phyloP scores from a whole-genome alignment of 2,329 filamentous ascomycete species.

The Claviceps arundinis region DNA sequence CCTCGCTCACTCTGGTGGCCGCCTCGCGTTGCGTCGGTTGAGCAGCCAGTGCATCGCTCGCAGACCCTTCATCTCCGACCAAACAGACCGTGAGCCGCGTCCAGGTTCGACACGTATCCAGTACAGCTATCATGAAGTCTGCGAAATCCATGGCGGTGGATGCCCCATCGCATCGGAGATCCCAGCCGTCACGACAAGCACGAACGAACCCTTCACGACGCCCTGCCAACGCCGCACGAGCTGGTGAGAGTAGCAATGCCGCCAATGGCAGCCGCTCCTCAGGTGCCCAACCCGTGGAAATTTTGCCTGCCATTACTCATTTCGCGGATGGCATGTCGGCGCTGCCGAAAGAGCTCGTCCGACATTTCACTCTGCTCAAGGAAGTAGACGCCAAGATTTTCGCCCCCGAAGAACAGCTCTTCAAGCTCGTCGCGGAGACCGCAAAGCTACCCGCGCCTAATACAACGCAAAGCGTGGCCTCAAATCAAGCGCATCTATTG shows the following conservation, averaged over 20 bases:
- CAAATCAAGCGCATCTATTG: constrained; percentile 22
- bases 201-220: constrained; percentile 50
- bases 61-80: background rate
- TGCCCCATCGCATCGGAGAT: constrained; percentile 39
- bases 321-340: constrained; percentile 90
- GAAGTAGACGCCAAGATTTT: constrained; percentile 97
- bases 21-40: constrained; percentile 1
- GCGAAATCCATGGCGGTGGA: constrained; percentile 33
- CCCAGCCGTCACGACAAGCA: constrained; percentile 51
- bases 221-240: constrained; percentile 33
- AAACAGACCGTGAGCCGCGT: background rate
- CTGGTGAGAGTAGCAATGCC: constrained; percentile 30
- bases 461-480: constrained; percentile 4
- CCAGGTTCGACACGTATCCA: background rate
- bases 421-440: constrained; percentile 57
- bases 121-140: constrained; percentile 35
- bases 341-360: constrained; percentile 85
- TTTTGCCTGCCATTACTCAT: constrained; percentile 53
- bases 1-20: background rate
- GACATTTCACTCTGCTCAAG: constrained; percentile 90
- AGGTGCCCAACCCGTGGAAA: constrained; percentile 48
- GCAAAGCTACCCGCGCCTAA: constrained; percentile 26
- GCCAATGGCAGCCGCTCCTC: constrained; percentile 28
- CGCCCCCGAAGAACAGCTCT: constrained; percentile 70
- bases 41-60: background rate